Evolutionary conservation across 768 basidiomycete genomes (phyloP).

Genomic region (Boletus edulis): DNA sequence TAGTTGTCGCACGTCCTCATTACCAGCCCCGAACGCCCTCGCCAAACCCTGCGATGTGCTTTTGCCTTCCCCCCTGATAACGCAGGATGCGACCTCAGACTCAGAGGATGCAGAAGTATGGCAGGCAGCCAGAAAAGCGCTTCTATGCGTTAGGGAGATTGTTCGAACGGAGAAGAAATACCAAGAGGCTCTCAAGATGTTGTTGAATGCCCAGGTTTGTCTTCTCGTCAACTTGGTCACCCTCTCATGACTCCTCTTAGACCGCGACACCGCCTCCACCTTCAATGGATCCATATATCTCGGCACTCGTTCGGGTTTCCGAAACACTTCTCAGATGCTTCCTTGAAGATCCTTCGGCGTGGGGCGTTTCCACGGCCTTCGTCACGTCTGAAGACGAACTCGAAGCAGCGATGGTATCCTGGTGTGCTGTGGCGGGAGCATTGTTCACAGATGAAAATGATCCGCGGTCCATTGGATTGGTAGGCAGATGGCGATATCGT

Average conservation of each 20-base stretch:
- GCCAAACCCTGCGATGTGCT: neutral
- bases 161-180: conserved; percentile 47
- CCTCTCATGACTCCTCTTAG: conserved; percentile 20
- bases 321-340: conserved; percentile 48
- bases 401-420: conserved; percentile 54
- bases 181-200: conserved; percentile 35
- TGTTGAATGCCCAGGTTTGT: conserved; percentile 37
- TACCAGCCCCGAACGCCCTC: neutral
- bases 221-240: neutral
- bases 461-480: conserved; percentile 6
- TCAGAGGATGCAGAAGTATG: conserved; percentile 31
- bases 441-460: conserved; percentile 37
- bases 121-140: conserved; percentile 37
- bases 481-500: conserved; percentile 24
- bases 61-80: neutral
- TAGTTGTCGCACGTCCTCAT: neutral
- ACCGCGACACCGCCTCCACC: conserved; percentile 45
- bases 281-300: conserved; percentile 50
- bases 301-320: conserved; percentile 49
- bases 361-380: conserved; percentile 63
- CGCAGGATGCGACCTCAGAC: conserved; percentile 7
- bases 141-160: conserved; percentile 48
- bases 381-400: conserved; percentile 50
- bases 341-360: conserved; percentile 61
- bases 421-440: conserved; percentile 34